phyloP scores from a whole-genome alignment of 768 basidiomycete genomes.

The Psilocybe subaeruginosa region DNA sequence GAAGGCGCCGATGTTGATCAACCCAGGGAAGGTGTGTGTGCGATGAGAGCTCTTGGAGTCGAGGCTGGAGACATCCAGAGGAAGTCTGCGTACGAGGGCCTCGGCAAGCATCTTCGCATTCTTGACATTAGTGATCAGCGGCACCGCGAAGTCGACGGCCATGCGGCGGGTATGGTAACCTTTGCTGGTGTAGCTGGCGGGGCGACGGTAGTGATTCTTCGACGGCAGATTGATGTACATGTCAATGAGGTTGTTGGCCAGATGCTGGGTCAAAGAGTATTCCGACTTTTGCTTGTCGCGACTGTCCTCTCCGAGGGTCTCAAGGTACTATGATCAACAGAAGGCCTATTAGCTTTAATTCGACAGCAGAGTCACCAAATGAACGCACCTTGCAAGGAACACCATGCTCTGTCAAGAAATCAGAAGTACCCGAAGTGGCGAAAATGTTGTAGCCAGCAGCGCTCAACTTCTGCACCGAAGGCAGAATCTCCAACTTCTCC shows the following conservation, averaged over 20 bases:
- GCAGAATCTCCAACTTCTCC: constrained; percentile 96
- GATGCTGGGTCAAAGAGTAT: constrained; percentile 95
- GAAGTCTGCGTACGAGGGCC: constrained; percentile 87
- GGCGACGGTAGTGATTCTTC: constrained; percentile 95
- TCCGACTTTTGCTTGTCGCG: constrained; percentile 89
- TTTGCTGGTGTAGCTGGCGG: constrained; percentile 95
- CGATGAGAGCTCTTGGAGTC: constrained; percentile 95
- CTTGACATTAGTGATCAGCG: constrained; percentile 98
- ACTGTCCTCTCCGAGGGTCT: constrained; percentile 79
- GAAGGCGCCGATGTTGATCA: constrained; percentile 88
- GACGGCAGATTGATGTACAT: constrained; percentile 99
- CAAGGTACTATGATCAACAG: constrained; percentile 67
- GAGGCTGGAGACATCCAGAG: constrained; percentile 85
- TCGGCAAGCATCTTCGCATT: constrained; percentile 96
- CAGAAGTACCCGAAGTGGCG: constrained; percentile 95
- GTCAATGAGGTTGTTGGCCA: constrained; percentile 96
- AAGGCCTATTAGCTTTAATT: neutral
- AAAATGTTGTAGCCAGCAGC: constrained; percentile 95
- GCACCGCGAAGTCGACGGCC: constrained; percentile 98
- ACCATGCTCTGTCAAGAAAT: constrained; percentile 96
- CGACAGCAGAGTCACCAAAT: neutral
- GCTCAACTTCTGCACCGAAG: constrained; percentile 94
- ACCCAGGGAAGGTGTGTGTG: constrained; percentile 89
- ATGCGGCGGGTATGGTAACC: constrained; percentile 96
- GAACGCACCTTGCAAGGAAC: constrained; percentile 87